A percentile compares a stretch with the other conserved stretches of the same genome.
Conservation (phyloP, 495 filamentous ascomycete genomes). For the Podospora didyma region DNA sequence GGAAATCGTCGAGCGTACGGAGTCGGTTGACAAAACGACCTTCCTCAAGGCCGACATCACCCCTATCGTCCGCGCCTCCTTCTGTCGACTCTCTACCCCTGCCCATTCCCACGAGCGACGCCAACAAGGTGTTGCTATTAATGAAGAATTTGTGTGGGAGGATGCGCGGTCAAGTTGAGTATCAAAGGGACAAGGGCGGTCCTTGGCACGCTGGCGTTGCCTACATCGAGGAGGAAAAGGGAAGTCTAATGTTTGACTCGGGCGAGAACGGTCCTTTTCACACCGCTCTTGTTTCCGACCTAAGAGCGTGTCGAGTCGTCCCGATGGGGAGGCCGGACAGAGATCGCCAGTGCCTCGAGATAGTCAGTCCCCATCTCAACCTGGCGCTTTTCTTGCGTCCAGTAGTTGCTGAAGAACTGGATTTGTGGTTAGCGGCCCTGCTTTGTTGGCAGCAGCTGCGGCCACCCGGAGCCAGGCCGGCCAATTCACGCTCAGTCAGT, state of each 20-base stretch:
- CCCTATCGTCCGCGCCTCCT: slow-evolving; percentile 40
- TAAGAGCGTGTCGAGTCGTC: slow-evolving; percentile 80
- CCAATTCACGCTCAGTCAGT: slow-evolving; percentile 19
- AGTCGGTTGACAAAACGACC: slow-evolving; percentile 46
- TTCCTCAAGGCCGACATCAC: slow-evolving; percentile 47
- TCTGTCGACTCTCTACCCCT: slow-evolving; percentile 51
- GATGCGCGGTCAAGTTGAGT: slow-evolving; percentile 68
- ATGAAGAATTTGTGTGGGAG: slow-evolving; percentile 66
- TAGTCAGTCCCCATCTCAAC: slow-evolving; percentile 66
- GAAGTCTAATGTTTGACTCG: slow-evolving; percentile 59
- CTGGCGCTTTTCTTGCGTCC: slow-evolving; percentile 73
- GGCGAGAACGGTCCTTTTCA: slow-evolving; percentile 47
- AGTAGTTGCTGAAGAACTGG: slow-evolving; percentile 68
- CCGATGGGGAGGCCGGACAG: slow-evolving; percentile 61
- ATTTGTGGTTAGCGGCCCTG: slow-evolving; percentile 88
- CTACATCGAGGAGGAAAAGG: slow-evolving; percentile 64
- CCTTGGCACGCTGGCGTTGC: slow-evolving; percentile 60
- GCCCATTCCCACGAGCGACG: slow-evolving; percentile 57
- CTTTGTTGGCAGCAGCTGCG: slow-evolving; percentile 92
- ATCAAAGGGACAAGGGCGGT: slow-evolving; percentile 49
- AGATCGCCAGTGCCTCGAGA: slow-evolving; percentile 70
- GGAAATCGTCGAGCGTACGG: slow-evolving; percentile 30
- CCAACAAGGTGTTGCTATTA: slow-evolving; percentile 58
- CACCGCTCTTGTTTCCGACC: slow-evolving; percentile 62
- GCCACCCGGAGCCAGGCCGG: slow-evolving; percentile 39